phyloP scores from a whole-genome alignment of 2,329 filamentous ascomycete species.

The Chrysoporthe puriensis region DNA sequence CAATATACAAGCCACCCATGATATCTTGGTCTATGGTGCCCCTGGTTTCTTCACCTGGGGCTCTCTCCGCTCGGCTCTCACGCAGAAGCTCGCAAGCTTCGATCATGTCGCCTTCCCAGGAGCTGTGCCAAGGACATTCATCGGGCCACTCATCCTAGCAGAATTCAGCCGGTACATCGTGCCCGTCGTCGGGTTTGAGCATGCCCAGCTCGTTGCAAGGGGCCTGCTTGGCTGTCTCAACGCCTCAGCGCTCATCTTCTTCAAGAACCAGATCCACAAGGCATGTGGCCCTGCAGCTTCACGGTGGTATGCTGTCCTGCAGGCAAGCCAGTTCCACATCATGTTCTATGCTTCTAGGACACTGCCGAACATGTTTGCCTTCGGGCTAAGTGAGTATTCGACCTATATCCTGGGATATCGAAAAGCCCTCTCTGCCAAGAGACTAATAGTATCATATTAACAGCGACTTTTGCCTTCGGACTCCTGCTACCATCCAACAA shows the following conservation, averaged over 20 bases:
- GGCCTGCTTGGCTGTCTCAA: conserved; percentile 80
- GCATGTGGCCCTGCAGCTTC: conserved; percentile 71
- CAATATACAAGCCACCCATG: conserved; percentile 92
- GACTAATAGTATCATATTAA: not conserved
- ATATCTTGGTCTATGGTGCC: conserved; percentile 81
- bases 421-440: not conserved
- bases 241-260: conserved; percentile 67
- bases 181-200: conserved; percentile 55
- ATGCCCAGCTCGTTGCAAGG: conserved; percentile 68
- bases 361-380: conserved; percentile 95
- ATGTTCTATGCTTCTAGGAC: conserved; percentile 91
- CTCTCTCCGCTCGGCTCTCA: conserved; percentile 62
- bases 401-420: not conserved
- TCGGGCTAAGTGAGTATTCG: conserved; percentile 72
- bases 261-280: conserved; percentile 64
- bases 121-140: conserved; percentile 87
- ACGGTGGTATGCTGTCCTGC: conserved; percentile 79
- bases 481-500: conserved; percentile 47
- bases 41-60: conserved; percentile 77
- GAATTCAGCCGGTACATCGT: conserved; percentile 71
- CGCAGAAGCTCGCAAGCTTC: conserved; percentile 66
- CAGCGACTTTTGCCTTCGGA: conserved; percentile 68
- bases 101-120: conserved; percentile 92
- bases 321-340: conserved; percentile 86
- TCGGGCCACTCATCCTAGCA: conserved; percentile 78